Conservation (phyloP, 495 filamentous ascomycete species). For the Aspergillus biplanus region DNA sequence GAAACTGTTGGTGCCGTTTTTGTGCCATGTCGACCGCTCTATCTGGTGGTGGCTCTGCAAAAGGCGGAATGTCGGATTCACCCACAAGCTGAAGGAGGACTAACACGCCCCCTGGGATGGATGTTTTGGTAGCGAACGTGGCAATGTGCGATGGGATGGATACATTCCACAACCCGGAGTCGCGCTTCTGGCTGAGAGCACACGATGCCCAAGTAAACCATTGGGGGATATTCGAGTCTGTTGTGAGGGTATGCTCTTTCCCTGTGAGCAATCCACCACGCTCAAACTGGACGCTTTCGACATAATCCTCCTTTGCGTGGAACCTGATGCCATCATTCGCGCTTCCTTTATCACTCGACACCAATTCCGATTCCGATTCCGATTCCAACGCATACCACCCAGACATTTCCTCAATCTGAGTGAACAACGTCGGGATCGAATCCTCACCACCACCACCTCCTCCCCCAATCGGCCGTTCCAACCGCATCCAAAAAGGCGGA, state of each 20-base stretch:
- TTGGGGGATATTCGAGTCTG: not conserved
- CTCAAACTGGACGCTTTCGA: conserved; percentile 4
- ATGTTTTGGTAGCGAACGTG: not conserved
- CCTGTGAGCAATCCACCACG: not conserved
- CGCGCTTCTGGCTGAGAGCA: conserved; percentile 9
- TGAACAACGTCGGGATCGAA: not conserved
- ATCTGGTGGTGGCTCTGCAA: not conserved
- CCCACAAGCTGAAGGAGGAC: not conserved
- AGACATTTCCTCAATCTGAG: conserved; percentile 1
- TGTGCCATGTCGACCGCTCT: not conserved
- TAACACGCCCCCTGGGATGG: conserved; percentile 8
- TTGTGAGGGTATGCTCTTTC: not conserved
- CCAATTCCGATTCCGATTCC: too few relatives aligned
- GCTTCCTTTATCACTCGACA: too few relatives aligned
- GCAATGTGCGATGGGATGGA: conserved; percentile 5
- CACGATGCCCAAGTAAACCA: conserved; percentile 3
- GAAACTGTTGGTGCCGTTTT: not conserved
- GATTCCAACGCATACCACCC: not conserved
- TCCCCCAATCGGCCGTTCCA: not conserved
- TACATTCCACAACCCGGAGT: conserved; percentile 9
- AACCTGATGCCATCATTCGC: conserved; percentile 6
- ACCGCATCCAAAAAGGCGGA: conserved; percentile 14
- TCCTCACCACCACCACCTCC: not conserved
- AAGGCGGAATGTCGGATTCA: not conserved
- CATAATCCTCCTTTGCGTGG: not conserved